Percentiles rank a stretch among this genome's conserved stretches.
phyloP scores from a whole-genome alignment of 148 eudicot genomes.

The Pouteria glomerata region DNA sequence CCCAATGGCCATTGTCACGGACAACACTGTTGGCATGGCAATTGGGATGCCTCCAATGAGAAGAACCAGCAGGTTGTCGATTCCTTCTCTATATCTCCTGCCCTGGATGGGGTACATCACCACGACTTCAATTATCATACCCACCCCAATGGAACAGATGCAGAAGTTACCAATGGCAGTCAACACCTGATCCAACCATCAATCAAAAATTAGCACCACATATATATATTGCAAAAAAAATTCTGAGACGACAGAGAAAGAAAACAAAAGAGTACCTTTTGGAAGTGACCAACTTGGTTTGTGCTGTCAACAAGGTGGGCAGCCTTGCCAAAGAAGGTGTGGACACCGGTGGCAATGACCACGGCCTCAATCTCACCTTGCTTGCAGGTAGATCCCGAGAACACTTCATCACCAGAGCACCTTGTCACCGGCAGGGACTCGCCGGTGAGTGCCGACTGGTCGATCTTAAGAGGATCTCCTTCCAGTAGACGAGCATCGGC shows the following conservation, averaged over 20 bases:
- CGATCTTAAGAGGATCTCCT: slow-evolving; percentile 74
- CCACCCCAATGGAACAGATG: slow-evolving; percentile 58
- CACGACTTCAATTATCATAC: slow-evolving; percentile 51
- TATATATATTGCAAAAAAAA: too few species aligned
- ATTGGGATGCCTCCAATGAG: slow-evolving; percentile 91
- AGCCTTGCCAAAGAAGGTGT: slow-evolving; percentile 79
- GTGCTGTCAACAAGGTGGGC: slow-evolving; percentile 79
- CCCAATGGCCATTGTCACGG: slow-evolving; percentile 85
- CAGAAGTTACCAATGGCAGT: slow-evolving; percentile 79
- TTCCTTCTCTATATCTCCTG: slow-evolving; percentile 59
- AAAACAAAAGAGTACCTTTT: slow-evolving; percentile 28
- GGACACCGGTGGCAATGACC: slow-evolving; percentile 74
- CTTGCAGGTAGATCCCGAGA: slow-evolving; percentile 77
- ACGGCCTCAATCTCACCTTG: slow-evolving; percentile 77
- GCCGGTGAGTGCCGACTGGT: slow-evolving; percentile 77
- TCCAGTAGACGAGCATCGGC: slow-evolving; percentile 79
- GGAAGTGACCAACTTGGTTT: slow-evolving; percentile 73
- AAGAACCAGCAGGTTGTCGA: slow-evolving; percentile 70
- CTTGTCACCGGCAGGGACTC: slow-evolving; percentile 70
- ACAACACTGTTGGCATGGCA: slow-evolving; percentile 82
- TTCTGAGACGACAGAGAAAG: too few species aligned
- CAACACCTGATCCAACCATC: slow-evolving; percentile 39
- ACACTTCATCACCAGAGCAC: slow-evolving; percentile 53
- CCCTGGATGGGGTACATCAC: slow-evolving; percentile 73
- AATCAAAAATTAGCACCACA: background rate